Evolutionary conservation across 192 early-diverging fungal species (phyloP), one percentile per base, ranked within the genome.

Genomic region (Coemansia sp.): DNA sequence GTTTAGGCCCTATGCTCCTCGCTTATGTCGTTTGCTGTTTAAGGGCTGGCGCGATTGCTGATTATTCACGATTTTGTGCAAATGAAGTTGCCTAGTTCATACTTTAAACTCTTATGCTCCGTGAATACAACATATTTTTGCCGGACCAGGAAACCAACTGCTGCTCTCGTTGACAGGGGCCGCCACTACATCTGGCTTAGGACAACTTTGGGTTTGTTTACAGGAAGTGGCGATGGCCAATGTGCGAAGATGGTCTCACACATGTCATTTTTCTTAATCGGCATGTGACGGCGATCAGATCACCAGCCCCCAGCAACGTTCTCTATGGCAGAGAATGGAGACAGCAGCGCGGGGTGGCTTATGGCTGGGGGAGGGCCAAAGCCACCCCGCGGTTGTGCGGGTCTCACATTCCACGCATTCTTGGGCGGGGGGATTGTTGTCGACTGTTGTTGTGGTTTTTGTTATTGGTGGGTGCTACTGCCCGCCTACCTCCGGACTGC

Each of bases 291-390:
- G 4, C 6, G 20, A 55, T 55, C 25, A 55, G 12, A 55, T 55
- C 52, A 55, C 26, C 31, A 5, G 13, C 4, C 14, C 6, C 18
- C 1, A 11, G 12, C 52, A 55, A 55, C 52, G 52, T 55, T 55
- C 52, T 55, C 14, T 28, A n/a, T 16, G 16, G 26, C 52, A 55
- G 52, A 55, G 52, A 55, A 55, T 55, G 52, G 25, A 86, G 85
- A 69, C 73, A 83, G 28, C 83, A 84, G 61, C 87, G 90, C 57
- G 78, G 85, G 6, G 94, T 88, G 85, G 81, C 79, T 39, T 95
- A 3, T 92, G 58, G 11, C 58, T 38, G 43, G 28, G 11, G 28
- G 48, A 50, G 34, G 62, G 3, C 25, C 26, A 28, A 31, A 31
- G 25, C 26, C 52, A 55, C 52, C 52, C 52, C 52, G 21, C 52